Base-by-base conservation (phyloP, 345 rosid species). In the Brassica incana region DNA sequence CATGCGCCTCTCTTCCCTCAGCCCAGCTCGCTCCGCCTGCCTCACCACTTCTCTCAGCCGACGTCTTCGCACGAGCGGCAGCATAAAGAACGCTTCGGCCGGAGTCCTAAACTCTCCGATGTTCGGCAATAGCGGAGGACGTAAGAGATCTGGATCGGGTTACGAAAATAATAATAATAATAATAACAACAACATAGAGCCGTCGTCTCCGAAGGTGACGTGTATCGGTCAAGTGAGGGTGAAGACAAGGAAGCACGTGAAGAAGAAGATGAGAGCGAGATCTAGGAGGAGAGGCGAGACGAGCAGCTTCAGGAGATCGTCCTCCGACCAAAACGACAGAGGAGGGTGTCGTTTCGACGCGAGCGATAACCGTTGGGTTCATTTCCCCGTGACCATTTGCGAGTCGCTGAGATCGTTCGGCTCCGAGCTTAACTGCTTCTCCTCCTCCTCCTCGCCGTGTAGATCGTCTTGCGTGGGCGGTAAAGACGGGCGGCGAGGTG, bases 151-250 rank as follows among this genome's bases (percentile, higher is more conserved):
- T 59, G 81, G 84, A 54, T 91, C 88, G 73, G 99, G 91, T 1
- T 75, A 18, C 68, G 73, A 76, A 20, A 80, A 80, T 12, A 65
- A 2, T 12, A 75, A 36, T 18, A 80, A 80, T 12, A 65, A 2
- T 12, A 75, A 36, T 18, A 18, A 8, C 8, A 78, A 69, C 36
- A 59, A 60, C 32, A 71, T 76, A 0, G 97, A 95, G 74, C 99
- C 99, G 0, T 87, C 97, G 74, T 95, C 99, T 16, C 99, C 99
- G 0, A 95, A 95, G 77, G 99, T 95, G 15, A 92, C 99, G 45
- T 95, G 99, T 60, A 92, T 95, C n/a, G 99, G 99, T 6, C 99
- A 92, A 63, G 99, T 95, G n/a, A 82, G 99, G 35, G 99, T 95
- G 4, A 95, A 95, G 86, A 91, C 99, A 10, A 95, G 94, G 87